Evolutionary conservation across 1,139 yeast species (phyloP), one percentile per base, ranked within the genome.

Genomic region (Candida tetrigidarum): DNA sequence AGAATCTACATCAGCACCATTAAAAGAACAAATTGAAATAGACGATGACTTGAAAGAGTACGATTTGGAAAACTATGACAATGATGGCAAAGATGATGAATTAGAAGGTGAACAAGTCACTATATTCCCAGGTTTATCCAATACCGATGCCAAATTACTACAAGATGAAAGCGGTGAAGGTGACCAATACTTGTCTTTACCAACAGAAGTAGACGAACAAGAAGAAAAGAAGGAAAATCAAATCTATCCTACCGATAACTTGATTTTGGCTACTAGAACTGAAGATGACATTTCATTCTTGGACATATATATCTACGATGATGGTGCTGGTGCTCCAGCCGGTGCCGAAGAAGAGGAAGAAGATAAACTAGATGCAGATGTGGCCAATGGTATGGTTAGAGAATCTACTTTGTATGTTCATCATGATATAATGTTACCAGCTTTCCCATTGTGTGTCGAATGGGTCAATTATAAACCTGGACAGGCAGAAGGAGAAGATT

Each of bases 391-490:
- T 15, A 67, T 83, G 57, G 78, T 81, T 41, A 78, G 95, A 67
- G 95, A 83, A 39, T 76, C 84, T 43, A 83, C 85, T 37, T 71
- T 93, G 53, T 93, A 93, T 58, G 96, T 93, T 42, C 99, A 93
- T 62, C 99, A 93, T 68, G 99, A 95, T 64, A 72, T 93, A 54
- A 89, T 93, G 97, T 78, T 93, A 49, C 99, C 99, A 2, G 88
- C 97, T 2, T 93, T 93, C 76, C 99, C 99, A 36, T 76, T 93
- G 49, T 89, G 97, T 63, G 93, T 93, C 28, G 99, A 95, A 66
- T 92, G 99, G 97, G 67, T 93, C 50, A 87, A 90, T 64, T 87
- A 79, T 64, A 78, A 76, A 54, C 90, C 92, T 26, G 77, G 75
- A 8, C 56, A 55, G 42, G 68, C 63, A 27, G 69, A 60, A n/a